These are phyloP conservation scores for Ascoidea asiatica DNA, from an alignment of 805 yeast species.

Conservation along the genomic window DNA sequence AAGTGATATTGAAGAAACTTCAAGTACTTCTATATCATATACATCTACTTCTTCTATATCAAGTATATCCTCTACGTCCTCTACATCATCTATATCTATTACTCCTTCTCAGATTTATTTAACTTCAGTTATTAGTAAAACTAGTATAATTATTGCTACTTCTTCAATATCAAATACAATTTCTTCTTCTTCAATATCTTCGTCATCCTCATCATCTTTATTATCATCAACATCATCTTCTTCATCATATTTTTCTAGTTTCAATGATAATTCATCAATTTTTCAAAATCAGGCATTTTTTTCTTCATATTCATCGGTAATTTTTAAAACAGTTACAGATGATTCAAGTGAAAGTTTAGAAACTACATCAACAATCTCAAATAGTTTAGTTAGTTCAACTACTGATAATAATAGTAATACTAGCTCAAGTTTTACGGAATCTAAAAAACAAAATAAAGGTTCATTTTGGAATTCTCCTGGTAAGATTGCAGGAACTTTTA, in stretches of 20 bases:
- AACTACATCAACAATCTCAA: not conserved
- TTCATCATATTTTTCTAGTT: conserved; percentile 12
- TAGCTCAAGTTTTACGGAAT: not conserved
- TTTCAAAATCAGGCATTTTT: not conserved
- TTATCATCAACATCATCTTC: conserved; percentile 11
- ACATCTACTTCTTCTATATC: not conserved
- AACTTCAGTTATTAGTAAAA: too few relatives aligned
- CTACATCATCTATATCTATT: too few relatives aligned
- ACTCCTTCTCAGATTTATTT: too few relatives aligned
- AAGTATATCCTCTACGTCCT: not conserved
- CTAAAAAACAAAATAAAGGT: conserved; percentile 10
- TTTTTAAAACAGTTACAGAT: not conserved
- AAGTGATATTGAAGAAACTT: too few relatives aligned
- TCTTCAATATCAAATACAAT: conserved; percentile 1
- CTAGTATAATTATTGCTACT: not conserved
- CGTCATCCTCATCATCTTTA: conserved; percentile 2
- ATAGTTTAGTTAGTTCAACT: not conserved
- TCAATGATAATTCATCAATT: conserved; percentile 12
- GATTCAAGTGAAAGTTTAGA: not conserved
- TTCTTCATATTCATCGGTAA: conserved; percentile 1
- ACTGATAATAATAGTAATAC: not conserved
- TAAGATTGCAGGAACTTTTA: conserved; percentile 76
- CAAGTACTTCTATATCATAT: not conserved
- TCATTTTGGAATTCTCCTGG: conserved; percentile 59
- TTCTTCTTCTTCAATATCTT: not conserved